Evolutionary conservation across 2,329 filamentous ascomycete species (phyloP).

Genomic region (Keithomyces neogunnii): DNA sequence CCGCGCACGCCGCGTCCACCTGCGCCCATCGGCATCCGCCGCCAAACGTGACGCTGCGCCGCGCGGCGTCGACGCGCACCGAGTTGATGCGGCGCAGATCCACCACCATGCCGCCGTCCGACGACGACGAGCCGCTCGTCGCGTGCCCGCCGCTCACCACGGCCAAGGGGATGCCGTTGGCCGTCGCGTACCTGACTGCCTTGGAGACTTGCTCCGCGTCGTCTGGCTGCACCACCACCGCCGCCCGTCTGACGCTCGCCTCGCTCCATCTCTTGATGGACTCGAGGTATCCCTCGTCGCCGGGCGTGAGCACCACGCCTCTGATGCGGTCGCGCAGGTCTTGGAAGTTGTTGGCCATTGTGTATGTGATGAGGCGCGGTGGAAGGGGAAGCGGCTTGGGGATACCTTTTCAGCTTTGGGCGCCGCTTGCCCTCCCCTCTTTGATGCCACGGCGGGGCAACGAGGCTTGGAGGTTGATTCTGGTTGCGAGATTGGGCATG

Average conservation of each 20-base stretch:
- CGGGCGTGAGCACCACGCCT: constrained; percentile 23
- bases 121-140: constrained; percentile 38
- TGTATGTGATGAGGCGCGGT: background rate
- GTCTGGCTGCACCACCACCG: constrained; percentile 33
- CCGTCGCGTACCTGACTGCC: constrained; percentile 33
- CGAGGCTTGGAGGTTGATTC: no score
- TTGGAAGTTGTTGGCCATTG: constrained; percentile 6
- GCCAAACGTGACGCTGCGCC: constrained; percentile 36
- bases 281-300: constrained; percentile 22
- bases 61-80: constrained; percentile 37
- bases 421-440: no score
- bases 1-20: constrained; percentile 41
- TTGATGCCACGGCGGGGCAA: no score
- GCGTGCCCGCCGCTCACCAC: constrained; percentile 49
- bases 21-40: constrained; percentile 47
- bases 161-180: constrained; percentile 38
- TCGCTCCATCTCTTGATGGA: constrained; percentile 29
- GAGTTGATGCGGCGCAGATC: constrained; percentile 42
- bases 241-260: constrained; percentile 29
- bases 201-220: constrained; percentile 30
- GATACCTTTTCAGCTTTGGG: no score
- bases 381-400: no score
- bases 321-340: constrained; percentile 11
- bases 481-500: no score
- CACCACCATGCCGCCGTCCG: constrained; percentile 45